A percentile compares a stretch with the other conserved stretches of the same genome.
Conservation (phyloP, 2,329 filamentous ascomycete genomes). For the Cercospora janseana region DNA sequence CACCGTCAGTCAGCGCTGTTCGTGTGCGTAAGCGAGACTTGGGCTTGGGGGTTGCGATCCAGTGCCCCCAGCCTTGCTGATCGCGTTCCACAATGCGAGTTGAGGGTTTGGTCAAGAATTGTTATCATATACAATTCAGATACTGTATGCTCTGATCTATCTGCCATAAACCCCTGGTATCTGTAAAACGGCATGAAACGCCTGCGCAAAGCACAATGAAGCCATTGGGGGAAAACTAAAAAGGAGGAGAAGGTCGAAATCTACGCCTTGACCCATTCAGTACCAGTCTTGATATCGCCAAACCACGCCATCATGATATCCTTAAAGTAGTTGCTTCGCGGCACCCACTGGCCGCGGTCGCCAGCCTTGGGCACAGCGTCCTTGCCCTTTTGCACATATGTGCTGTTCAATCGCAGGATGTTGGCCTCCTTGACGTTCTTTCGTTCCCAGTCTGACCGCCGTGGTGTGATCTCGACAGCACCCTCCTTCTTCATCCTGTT, state of each 20-base stretch:
- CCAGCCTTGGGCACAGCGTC: conserved; percentile 51
- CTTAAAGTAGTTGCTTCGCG: conserved; percentile 45
- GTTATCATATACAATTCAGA: not conserved
- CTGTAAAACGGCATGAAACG: not conserved
- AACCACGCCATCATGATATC: conserved; percentile 46
- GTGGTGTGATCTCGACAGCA: conserved; percentile 47
- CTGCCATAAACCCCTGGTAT: conserved; percentile 2
- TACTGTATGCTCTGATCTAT: not conserved
- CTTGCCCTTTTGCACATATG: conserved; percentile 50
- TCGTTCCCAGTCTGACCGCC: conserved; percentile 39
- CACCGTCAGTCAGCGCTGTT: too few species aligned
- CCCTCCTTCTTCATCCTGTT: conserved; percentile 50
- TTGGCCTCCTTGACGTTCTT: conserved; percentile 42
- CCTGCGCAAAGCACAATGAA: too few species aligned
- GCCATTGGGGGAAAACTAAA: too few species aligned
- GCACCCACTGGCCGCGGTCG: conserved; percentile 44
- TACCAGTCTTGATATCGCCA: conserved; percentile 44
- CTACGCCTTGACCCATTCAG: conserved; percentile 37
- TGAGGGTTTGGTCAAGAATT: not conserved
- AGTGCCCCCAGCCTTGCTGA: too few species aligned
- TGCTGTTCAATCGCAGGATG: conserved; percentile 50
- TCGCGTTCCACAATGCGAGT: too few species aligned
- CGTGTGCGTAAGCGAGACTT: too few species aligned
- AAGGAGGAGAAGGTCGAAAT: not conserved
- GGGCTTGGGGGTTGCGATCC: too few species aligned